These are phyloP conservation scores for Pelargonium nanum DNA, from an alignment of 345 rosid genomes.

Conservation along the genomic window DNA sequence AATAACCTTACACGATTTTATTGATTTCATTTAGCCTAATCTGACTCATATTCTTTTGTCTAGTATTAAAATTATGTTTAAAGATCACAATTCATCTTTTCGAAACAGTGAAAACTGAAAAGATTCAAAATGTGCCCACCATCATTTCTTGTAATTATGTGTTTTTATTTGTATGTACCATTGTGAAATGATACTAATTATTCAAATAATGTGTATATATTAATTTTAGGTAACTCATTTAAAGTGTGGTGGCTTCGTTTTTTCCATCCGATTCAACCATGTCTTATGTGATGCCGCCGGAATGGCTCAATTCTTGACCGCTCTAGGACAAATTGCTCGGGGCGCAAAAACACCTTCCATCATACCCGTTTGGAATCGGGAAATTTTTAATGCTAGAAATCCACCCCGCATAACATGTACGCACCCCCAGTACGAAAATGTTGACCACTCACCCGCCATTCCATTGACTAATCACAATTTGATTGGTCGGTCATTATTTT, in stretches of 20 bases:
- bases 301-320: background rate
- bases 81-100: no score
- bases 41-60: no score
- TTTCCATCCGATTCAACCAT: background rate
- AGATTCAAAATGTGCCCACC: no score
- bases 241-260: background rate
- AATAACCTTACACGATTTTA: no score
- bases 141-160: no score
- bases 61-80: no score
- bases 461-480: conserved; percentile 14
- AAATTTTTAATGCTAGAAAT: no score
- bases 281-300: background rate
- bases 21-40: no score
- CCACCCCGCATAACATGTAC: background rate
- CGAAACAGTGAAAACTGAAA: no score
- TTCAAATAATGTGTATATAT: no score
- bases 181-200: no score
- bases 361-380: background rate
- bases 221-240: background rate
- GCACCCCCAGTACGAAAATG: background rate
- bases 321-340: background rate
- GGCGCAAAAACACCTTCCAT: background rate
- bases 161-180: background rate
- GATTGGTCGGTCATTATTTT: conserved; percentile 55
- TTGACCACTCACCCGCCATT: background rate